Evolutionary conservation across 495 filamentous ascomycete species (phyloP).

Genomic region (Coniosporium apollinis): DNA sequence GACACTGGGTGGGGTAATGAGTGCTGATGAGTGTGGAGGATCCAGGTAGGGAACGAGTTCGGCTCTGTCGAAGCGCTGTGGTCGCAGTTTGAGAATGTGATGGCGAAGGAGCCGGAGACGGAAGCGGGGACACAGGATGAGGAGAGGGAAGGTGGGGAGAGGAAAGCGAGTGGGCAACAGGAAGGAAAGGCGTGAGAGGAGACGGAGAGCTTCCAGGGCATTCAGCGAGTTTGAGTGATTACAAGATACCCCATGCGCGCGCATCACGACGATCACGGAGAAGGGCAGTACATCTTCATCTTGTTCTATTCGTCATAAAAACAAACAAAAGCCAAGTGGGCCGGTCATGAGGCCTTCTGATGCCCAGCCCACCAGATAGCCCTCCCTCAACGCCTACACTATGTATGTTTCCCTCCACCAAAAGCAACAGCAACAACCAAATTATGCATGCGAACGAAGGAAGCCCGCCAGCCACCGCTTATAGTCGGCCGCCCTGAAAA

Average conservation of each 20-base stretch:
- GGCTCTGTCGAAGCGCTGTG: slow-evolving; percentile 90
- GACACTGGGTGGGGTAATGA: too few relatives aligned
- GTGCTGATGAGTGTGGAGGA: background rate
- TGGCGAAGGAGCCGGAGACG: slow-evolving; percentile 55
- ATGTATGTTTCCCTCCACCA: too few relatives aligned
- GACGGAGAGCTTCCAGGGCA: slow-evolving; percentile 1
- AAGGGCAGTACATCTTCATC: background rate
- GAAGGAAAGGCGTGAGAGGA: background rate
- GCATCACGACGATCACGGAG: background rate
- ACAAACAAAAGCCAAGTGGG: too few relatives aligned
- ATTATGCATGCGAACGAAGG: too few relatives aligned
- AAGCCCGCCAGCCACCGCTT: too few relatives aligned
- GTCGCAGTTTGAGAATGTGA: slow-evolving; percentile 93
- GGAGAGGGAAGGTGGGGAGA: slow-evolving; percentile 15
- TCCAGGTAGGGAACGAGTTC: slow-evolving; percentile 87
- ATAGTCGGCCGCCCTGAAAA: too few relatives aligned
- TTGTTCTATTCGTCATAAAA: too few relatives aligned
- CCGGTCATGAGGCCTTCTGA: too few relatives aligned
- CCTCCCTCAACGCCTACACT: too few relatives aligned
- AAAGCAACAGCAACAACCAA: too few relatives aligned
- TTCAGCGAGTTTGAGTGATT: too few relatives aligned
- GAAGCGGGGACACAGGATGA: slow-evolving; percentile 15
- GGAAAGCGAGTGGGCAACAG: slow-evolving; percentile 5
- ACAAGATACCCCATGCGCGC: background rate
- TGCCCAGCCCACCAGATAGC: too few relatives aligned